Base-by-base conservation (phyloP, 2,329 filamentous ascomycete species). In the Aspergillus pseudotamarii region DNA sequence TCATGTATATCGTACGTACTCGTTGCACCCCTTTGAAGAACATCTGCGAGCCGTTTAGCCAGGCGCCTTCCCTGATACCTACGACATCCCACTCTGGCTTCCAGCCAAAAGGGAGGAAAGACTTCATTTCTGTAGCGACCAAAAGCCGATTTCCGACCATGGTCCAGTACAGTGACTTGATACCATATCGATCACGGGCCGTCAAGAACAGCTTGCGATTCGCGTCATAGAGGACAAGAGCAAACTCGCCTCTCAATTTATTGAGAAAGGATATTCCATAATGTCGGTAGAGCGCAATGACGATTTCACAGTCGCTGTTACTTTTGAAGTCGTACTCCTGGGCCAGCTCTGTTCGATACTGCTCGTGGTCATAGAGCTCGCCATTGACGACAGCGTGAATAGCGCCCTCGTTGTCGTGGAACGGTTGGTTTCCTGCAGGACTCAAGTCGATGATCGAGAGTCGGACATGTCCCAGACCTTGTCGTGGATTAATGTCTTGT, bases 321-420 rank as follows among this genome's bases (percentile, higher is more conserved):
- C 82, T 77, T 38, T 73, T 72, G 74, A 87, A 87, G 2, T 68
- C 55, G 70, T 84, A 84, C 56, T 75, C 75, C 2, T 77, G 63
- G 2, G 70, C 62, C 23, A 82, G 71, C 12, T 78, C 68, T 8
- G 66, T 67, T 28, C 83, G 78, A 14, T 85, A 76, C 12, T 72
- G 68, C 56, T 85, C 82, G 62, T 82, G 78, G 67, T 85, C 83
- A 70, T 88, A 88, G n/a, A 88, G 78, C 70, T 88, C 85, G 32
- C 86, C 85, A 62, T 86, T 87, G 28, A 88, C 83, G n/a, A 88
- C 81, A 1, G 84, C 84, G 69, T 87, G 84, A 21, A 88, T 76
- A 1, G 66, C 65, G 23, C 73, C 71, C 19, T 79, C 72, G 11
- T 68, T 61, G 64, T 76, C 74, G 59, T 81, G 78, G 53, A 84